phyloP scores from a whole-genome alignment of 2,329 filamentous ascomycete genomes.

The Ilyonectria destructans region DNA sequence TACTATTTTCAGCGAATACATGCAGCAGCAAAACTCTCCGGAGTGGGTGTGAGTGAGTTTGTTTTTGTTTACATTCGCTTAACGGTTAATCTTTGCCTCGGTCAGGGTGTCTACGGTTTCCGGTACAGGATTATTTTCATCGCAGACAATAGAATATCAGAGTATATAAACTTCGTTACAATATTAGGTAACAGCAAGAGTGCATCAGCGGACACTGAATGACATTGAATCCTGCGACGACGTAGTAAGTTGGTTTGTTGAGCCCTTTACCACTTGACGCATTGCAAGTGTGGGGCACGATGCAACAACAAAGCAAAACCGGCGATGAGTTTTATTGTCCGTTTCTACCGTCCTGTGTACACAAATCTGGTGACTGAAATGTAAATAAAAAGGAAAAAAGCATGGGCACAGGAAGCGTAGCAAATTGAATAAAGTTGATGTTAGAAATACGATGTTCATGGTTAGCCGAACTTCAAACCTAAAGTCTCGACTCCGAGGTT shows the following conservation, averaged over 20 bases:
- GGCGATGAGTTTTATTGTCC: conserved; percentile 9
- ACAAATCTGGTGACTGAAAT: neutral
- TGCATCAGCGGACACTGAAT: neutral
- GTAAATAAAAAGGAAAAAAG: too few species aligned
- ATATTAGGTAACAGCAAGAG: too few species aligned
- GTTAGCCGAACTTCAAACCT: neutral
- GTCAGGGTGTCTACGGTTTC: too few species aligned
- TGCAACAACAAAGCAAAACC: conserved; percentile 23
- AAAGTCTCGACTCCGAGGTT: too few species aligned
- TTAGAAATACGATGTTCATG: neutral
- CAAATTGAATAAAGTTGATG: neutral
- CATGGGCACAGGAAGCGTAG: neutral
- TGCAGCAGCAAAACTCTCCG: neutral
- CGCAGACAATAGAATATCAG: too few species aligned
- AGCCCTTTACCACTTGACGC: conserved; percentile 2
- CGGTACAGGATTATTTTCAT: too few species aligned
- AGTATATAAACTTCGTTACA: too few species aligned
- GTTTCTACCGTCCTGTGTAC: neutral
- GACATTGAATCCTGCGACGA: neutral
- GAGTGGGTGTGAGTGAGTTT: neutral
- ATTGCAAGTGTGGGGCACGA: conserved; percentile 12
- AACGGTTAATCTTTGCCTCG: neutral
- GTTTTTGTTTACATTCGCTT: conserved; percentile 4
- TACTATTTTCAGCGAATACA: neutral
- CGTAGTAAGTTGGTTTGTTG: conserved; percentile 4